Percentiles rank a stretch among this genome's conserved stretches.
phyloP scores from a whole-genome alignment of 495 filamentous ascomycete species.

The Aspergillus campestris region DNA sequence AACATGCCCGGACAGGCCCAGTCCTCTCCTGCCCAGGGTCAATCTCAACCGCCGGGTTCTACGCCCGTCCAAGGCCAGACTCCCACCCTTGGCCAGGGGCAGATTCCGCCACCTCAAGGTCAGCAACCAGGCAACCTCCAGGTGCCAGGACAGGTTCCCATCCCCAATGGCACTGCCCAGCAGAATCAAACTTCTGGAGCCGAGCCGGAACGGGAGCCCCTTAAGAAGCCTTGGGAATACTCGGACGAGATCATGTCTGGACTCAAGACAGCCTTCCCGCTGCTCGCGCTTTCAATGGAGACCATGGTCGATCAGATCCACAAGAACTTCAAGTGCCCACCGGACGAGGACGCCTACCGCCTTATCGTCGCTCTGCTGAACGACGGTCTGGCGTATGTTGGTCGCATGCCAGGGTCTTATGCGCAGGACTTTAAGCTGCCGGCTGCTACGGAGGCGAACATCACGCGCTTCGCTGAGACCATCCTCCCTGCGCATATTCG shows the following conservation, averaged over 20 bases:
- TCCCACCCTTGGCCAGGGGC: constrained; percentile 23
- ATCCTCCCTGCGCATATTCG: constrained; percentile 89
- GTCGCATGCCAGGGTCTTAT: constrained; percentile 75
- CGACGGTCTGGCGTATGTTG: constrained; percentile 82
- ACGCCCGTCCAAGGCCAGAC: constrained; percentile 16
- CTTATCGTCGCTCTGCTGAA: constrained; percentile 96
- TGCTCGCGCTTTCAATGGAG: constrained; percentile 96
- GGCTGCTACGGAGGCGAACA: constrained; percentile 83
- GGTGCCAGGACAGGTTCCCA: constrained; percentile 27
- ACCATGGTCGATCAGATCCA: constrained; percentile 98
- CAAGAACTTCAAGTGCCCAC: constrained; percentile 97
- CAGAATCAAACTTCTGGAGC: constrained; percentile 17
- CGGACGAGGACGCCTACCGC: constrained; percentile 95
- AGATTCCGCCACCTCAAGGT: constrained; percentile 24
- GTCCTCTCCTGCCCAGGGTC: constrained; percentile 17
- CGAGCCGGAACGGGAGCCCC: constrained; percentile 33
- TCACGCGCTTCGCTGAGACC: constrained; percentile 91
- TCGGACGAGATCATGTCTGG: constrained; percentile 90
- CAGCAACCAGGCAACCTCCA: constrained; percentile 29
- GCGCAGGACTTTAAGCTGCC: constrained; percentile 88
- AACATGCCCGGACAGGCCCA: constrained; percentile 16
- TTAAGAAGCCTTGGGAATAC: constrained; percentile 88
- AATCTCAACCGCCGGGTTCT: constrained; percentile 20
- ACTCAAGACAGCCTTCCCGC: constrained; percentile 90
- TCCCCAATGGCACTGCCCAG: constrained; percentile 15